phyloP scores from a whole-genome alignment of 2,329 filamentous ascomycete species.

The Pseudogymnoascus sp. region DNA sequence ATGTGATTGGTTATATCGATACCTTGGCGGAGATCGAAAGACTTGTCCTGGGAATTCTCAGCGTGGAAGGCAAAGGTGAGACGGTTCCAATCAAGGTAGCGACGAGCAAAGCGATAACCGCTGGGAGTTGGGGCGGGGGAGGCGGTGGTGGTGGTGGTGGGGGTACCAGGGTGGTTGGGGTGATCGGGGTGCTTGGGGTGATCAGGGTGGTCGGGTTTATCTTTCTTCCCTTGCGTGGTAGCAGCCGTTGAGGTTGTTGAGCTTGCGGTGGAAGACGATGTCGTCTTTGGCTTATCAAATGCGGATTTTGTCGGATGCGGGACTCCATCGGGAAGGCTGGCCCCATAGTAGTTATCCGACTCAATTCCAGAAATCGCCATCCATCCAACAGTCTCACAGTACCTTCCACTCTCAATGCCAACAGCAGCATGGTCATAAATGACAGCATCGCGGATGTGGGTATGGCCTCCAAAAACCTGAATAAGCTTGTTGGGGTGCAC shows the following conservation, averaged over 20 bases:
- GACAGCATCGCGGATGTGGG: slow-evolving; percentile 79
- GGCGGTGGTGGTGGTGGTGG: no score
- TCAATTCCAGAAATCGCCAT: slow-evolving; percentile 68
- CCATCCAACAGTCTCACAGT: slow-evolving; percentile 94
- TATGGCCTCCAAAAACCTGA: slow-evolving; percentile 85
- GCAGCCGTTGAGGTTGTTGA: slow-evolving; percentile 56
- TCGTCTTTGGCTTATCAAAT: slow-evolving; percentile 29
- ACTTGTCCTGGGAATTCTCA: slow-evolving; percentile 66
- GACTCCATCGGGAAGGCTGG: slow-evolving; percentile 22
- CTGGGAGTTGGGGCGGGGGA: no score
- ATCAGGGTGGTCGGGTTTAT: slow-evolving; percentile 49
- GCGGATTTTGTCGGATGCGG: slow-evolving; percentile 29
- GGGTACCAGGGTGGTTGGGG: neutral
- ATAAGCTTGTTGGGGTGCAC: slow-evolving; percentile 78
- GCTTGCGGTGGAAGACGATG: slow-evolving; percentile 52
- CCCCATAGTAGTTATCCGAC: slow-evolving; percentile 23
- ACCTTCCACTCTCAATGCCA: slow-evolving; percentile 79
- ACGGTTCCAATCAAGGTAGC: slow-evolving; percentile 84
- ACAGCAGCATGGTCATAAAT: slow-evolving; percentile 73
- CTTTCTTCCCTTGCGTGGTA: slow-evolving; percentile 10
- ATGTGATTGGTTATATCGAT: slow-evolving; percentile 66
- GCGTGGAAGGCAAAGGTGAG: slow-evolving; percentile 67
- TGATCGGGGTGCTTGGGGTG: slow-evolving; percentile 52
- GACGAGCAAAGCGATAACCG: slow-evolving; percentile 53
- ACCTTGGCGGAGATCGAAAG: slow-evolving; percentile 66